These are phyloP conservation scores for Lactuca sativa DNA, from an alignment of 129 eudicot genomes.

Conservation along the genomic window DNA sequence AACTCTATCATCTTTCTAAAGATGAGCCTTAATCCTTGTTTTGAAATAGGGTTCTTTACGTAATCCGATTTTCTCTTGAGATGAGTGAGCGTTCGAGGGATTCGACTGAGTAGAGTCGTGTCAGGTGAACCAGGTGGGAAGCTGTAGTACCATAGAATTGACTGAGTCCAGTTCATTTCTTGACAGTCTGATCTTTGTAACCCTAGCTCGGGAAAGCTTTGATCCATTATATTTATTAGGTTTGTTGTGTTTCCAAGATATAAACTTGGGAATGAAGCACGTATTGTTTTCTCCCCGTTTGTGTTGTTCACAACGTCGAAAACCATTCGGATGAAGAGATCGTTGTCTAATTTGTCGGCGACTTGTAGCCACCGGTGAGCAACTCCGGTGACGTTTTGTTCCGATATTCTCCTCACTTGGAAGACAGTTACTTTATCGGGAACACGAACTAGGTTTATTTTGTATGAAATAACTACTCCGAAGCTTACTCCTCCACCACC, in stretches of 20 bases:
- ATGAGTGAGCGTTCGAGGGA: slow-evolving; percentile 6
- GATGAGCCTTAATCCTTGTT: slow-evolving; percentile 30
- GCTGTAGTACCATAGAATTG: slow-evolving; percentile 31
- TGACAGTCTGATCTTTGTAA: slow-evolving; percentile 31
- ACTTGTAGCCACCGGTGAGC: slow-evolving; percentile 40
- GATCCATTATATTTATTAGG: slow-evolving; percentile 24
- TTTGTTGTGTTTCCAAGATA: slow-evolving; percentile 31
- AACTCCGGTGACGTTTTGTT: slow-evolving; percentile 25
- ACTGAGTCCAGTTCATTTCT: slow-evolving; percentile 56
- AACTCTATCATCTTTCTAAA: slow-evolving; percentile 26
- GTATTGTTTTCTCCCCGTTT: slow-evolving; percentile 21
- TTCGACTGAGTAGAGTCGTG: slow-evolving; percentile 22
- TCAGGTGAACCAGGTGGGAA: slow-evolving; percentile 25
- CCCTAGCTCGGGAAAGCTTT: slow-evolving; percentile 46
- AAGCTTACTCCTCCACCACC: slow-evolving; percentile 58
- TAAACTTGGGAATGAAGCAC: slow-evolving; percentile 32
- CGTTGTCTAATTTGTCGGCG: slow-evolving; percentile 35
- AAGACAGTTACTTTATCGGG: slow-evolving; percentile 43
- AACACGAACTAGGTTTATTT: slow-evolving; percentile 39
- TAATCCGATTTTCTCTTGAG: slow-evolving; percentile 53
- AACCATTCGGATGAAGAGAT: slow-evolving; percentile 46
- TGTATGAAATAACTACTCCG: slow-evolving; percentile 49
- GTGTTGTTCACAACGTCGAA: slow-evolving; percentile 29
- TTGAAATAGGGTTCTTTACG: slow-evolving; percentile 43
- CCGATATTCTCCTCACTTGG: slow-evolving; percentile 17